These are phyloP conservation scores for Neurospora intermedia DNA, from an alignment of 495 filamentous ascomycete species.

Conservation along the genomic window DNA sequence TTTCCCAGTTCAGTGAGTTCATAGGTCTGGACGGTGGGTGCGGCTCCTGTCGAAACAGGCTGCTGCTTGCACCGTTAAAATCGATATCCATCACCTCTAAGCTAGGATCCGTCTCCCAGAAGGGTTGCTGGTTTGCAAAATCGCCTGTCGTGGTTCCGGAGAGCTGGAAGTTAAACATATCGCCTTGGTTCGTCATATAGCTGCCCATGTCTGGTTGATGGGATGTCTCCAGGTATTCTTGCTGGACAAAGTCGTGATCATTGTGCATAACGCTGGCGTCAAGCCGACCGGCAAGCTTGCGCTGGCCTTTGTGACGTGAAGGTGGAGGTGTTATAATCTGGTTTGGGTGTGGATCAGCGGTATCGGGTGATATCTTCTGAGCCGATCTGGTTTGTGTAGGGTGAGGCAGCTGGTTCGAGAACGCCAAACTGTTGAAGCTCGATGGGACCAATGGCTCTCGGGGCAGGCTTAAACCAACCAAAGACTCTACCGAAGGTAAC, in stretches of 20 bases:
- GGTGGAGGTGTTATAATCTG: constrained; percentile 45
- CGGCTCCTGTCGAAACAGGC: constrained; percentile 25
- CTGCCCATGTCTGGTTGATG: constrained; percentile 30
- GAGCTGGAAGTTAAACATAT: constrained; percentile 56
- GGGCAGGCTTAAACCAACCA: constrained; percentile 7
- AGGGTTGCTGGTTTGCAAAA: constrained; percentile 54
- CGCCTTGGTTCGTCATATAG: constrained; percentile 26
- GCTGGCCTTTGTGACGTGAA: constrained; percentile 37
- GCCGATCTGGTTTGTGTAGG: constrained; percentile 18
- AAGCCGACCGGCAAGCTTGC: constrained; percentile 42
- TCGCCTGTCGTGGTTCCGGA: constrained; percentile 61
- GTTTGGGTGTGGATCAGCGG: constrained; percentile 22
- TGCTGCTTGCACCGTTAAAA: constrained; percentile 27
- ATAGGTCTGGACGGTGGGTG: constrained; percentile 25
- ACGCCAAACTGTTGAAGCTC: constrained; percentile 16
- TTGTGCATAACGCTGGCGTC: constrained; percentile 41
- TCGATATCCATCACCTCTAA: constrained; percentile 48
- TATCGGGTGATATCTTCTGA: constrained; percentile 32
- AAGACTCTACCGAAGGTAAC: constrained; percentile 47
- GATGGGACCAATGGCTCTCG: constrained; percentile 26
- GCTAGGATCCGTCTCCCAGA: constrained; percentile 59
- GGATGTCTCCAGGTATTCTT: constrained; percentile 30
- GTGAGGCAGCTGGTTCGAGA: constrained; percentile 8
- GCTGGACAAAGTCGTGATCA: constrained; percentile 35
- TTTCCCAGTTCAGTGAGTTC: constrained; percentile 40